Evolutionary conservation across 176 grass and related monocot genomes (phyloP), one percentile per base, ranked within the genome.

Genomic region (Themeda triandra): DNA sequence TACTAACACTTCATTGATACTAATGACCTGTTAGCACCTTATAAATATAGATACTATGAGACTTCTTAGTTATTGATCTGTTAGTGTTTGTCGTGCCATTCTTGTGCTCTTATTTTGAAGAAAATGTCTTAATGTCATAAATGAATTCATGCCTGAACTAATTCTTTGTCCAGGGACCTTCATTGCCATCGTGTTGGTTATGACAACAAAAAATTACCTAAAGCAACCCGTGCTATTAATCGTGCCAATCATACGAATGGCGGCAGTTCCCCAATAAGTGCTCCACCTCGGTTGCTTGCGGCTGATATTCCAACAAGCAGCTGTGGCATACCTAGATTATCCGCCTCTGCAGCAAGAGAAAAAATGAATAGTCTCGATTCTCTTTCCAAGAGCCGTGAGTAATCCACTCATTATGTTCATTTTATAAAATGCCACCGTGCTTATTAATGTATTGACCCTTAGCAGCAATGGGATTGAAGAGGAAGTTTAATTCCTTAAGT

Each of bases 141-240:
- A 29, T 9, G 23, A 49, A 51, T 78, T 64, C 64, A 83, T 83
- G 5, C 33, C 45, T 66, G 49, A 81, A 32, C 58, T 83, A 13
- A 80, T 73, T 72, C 12, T 77, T 82, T 69, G 32, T 76, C 15
- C 75, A 97, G 95, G 95, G 95, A 80, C 64, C 69, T 97, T 33
- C 90, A 97, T 85, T 92, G 90, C 70, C 95, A 97, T 78, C 86
- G 81, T 56, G 77, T 97, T 83, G 95, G 95, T 42, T 97, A 97
- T 81, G 89, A 91, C 63, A 97, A 97, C 48, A 97, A 97, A 73
- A 87, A 85, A 63, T 79, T 87, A 70, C 83, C 88, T 69, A 82
- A 89, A 92, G 71, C 87, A 84, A 70, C 85, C 78, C 77, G 87
- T 85, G 83, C 83, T 85, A 46, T 80, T 64, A 59, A 78, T 74